Evolutionary conservation across 2,329 filamentous ascomycete species (phyloP), one percentile per base, ranked within the genome.

Genomic region (Alternaria viburni): DNA sequence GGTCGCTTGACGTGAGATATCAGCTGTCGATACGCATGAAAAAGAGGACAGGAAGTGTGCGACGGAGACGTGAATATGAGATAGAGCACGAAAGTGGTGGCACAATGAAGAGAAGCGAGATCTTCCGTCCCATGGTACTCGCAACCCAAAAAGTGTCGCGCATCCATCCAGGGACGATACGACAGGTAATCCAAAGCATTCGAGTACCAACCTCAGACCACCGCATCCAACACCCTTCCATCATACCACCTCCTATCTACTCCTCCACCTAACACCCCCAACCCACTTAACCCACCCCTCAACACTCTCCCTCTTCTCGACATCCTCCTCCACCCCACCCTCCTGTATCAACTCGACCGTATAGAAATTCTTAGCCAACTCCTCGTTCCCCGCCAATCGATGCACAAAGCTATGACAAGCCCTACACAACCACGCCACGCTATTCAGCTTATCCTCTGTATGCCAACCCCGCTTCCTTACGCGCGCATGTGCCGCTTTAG

Each of bases 391-490:
- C 32, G 88, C 90, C 74, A 93, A 87, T 43, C 88, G 83, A 82
- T 96, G 93, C 76, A 96, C 92, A 76, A 93, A 93, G 45, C 86
- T 88, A 82, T 97, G 93, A 73, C 93, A 97, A 3, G 92, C 91
- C 54, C 92, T 85, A 79, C 93, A 96, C 69, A 97, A 80, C 93
- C 93, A 96, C 12, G 93, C 93, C 19, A 96, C 93, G 75, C 89
- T 93, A 72, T 92, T 88, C 78, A 96, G 77, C 80, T 89, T 87
- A 77, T 92, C 91, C 66, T 89, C 87, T 4, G 86, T 86, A 81
- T 94, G 91, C 93, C 93, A 96, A 1, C 90, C 91, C 45, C 92
- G 84, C 83, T 91, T 93, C 43, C 93, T 77, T 4, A 87, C 92
- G 76, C 93, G 93, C 8, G 86, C 89, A 79, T 96, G 93, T 62